Evolutionary conservation across 2,329 filamentous ascomycete genomes (phyloP).

Genomic region (Septoria linicola): DNA sequence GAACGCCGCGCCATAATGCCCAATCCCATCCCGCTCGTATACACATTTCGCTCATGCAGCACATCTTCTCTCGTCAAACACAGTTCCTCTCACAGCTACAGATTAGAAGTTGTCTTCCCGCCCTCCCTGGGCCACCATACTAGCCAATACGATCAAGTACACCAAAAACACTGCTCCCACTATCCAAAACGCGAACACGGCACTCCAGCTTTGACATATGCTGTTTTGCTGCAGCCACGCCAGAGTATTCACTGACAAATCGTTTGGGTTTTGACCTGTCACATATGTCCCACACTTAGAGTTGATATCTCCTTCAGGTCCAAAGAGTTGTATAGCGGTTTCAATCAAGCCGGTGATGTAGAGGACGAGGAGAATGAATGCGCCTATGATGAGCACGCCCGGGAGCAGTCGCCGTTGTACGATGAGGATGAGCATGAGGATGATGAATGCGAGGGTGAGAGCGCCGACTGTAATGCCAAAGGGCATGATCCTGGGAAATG

Average conservation of each 20-base stretch:
- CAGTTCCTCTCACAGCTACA: not conserved
- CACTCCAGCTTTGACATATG: conserved; percentile 64
- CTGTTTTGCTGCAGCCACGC: conserved; percentile 63
- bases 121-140: conserved; percentile 35
- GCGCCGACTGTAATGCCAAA: conserved; percentile 60
- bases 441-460: conserved; percentile 58
- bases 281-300: conserved; percentile 60
- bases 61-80: not conserved
- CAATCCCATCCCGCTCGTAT: not conserved
- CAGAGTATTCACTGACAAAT: conserved; percentile 55
- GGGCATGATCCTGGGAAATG: conserved; percentile 58
- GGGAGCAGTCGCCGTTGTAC: conserved; percentile 58
- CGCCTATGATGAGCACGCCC: conserved; percentile 58
- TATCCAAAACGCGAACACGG: conserved; percentile 63
- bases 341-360: conserved; percentile 63
- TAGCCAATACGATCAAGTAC: conserved; percentile 64
- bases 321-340: conserved; percentile 62
- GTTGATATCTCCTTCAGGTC: conserved; percentile 56
- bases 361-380: conserved; percentile 61
- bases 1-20: conserved; percentile 6
- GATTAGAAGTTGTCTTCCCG: conserved; percentile 27
- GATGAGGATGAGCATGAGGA: conserved; percentile 58
- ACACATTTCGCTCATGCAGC: not conserved
- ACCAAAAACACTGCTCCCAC: conserved; percentile 62
- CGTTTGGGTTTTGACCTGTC: conserved; percentile 47